phyloP scores from a whole-genome alignment of 2,329 filamentous ascomycete genomes.

The Nothopassalora personata region DNA sequence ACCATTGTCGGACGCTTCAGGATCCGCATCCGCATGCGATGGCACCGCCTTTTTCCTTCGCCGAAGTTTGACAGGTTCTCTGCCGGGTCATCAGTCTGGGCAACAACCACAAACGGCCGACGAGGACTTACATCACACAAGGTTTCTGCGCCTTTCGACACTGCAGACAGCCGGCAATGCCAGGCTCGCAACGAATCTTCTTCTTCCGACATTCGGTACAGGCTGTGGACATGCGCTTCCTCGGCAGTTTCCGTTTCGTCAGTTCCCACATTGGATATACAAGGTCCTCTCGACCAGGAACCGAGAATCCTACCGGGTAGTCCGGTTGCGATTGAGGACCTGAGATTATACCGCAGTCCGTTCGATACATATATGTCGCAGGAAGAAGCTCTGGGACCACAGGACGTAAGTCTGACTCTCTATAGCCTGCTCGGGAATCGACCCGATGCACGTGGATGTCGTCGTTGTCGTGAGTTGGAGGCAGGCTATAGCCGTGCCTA shows the following conservation, averaged over 20 bases:
- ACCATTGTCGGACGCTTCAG: background rate
- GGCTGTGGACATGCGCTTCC: conserved; percentile 4
- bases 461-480: background rate
- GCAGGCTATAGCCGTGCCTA: background rate
- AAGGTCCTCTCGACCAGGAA: background rate
- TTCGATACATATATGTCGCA: background rate
- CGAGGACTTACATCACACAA: conserved; percentile 1
- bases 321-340: background rate
- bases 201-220: conserved; percentile 4
- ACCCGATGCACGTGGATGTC: background rate
- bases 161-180: conserved; percentile 2
- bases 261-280: conserved; percentile 1
- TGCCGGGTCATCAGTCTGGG: background rate
- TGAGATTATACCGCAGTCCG: background rate
- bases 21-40: background rate
- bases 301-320: background rate
- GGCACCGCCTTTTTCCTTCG: background rate
- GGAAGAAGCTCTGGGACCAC: background rate
- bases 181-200: conserved; percentile 4
- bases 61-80: conserved; percentile 1
- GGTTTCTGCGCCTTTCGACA: background rate
- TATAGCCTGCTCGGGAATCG: background rate
- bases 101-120: background rate
- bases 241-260: conserved; percentile 3
- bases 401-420: background rate